Evolutionary conservation across 1,139 yeast species (phyloP).

Genomic region (Debaryomycetaceae sp.): DNA sequence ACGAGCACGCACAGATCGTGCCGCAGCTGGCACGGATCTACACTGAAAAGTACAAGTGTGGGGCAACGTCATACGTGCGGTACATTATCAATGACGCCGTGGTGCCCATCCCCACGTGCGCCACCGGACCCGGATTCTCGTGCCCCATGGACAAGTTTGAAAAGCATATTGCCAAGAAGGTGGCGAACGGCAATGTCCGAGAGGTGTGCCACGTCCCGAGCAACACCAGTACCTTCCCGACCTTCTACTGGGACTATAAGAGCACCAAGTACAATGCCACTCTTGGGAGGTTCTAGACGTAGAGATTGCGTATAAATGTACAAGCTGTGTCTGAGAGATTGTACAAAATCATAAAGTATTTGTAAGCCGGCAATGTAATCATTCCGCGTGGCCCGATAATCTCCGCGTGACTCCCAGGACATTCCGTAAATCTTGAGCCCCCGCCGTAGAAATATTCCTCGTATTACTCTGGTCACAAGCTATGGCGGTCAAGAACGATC

Average conservation of each 20-base stretch:
- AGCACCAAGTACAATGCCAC: conserved; percentile 17
- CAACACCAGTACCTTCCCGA: conserved; percentile 7
- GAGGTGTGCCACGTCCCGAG: conserved; percentile 11
- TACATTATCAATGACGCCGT: conserved; percentile 19
- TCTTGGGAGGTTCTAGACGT: conserved; percentile 3
- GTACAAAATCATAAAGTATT: too few species aligned
- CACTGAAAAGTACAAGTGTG: conserved; percentile 16
- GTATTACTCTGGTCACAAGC: background rate
- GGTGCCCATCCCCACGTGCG: conserved; percentile 14
- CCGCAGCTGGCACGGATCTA: conserved; percentile 21
- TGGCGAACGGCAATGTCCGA: conserved; percentile 9
- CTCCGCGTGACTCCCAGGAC: too few species aligned
- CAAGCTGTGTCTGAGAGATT: background rate
- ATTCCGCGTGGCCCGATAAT: too few species aligned
- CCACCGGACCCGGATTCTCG: conserved; percentile 24
- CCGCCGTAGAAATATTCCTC: too few species aligned
- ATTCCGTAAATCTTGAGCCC: too few species aligned
- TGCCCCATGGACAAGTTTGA: conserved; percentile 16
- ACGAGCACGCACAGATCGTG: conserved; percentile 14
- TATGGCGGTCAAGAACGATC: conserved; percentile 11
- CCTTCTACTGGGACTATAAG: conserved; percentile 22
- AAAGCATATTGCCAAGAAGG: conserved; percentile 10
- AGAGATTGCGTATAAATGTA: conserved; percentile 3
- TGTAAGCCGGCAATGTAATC: too few species aligned
- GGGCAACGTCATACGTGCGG: conserved; percentile 14